Evolutionary conservation across 768 basidiomycete genomes (phyloP).

Genomic region (Suillus subluteus): DNA sequence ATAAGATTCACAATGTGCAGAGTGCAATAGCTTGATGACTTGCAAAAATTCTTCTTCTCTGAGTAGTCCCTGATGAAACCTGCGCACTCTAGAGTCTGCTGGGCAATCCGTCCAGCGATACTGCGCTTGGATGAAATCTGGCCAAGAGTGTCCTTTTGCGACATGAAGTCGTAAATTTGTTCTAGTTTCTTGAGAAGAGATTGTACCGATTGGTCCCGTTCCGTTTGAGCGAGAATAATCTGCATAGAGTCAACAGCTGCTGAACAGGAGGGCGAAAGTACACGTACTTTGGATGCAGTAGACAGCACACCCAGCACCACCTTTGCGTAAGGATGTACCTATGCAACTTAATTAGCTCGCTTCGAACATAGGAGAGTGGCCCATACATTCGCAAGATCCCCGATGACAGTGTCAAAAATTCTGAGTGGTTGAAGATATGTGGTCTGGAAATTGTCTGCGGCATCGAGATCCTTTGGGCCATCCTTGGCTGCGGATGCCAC

Average conservation of each 20-base stretch:
- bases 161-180: slow-evolving; percentile 6
- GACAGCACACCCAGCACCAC: slow-evolving; percentile 8
- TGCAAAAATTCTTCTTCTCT: slow-evolving; percentile 25
- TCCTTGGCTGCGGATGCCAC: not conserved
- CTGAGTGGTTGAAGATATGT: slow-evolving; percentile 12
- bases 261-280: not conserved
- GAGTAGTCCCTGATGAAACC: slow-evolving; percentile 33
- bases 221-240: slow-evolving; percentile 11
- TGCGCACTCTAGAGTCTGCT: slow-evolving; percentile 30
- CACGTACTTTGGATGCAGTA: slow-evolving; percentile 3
- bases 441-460: not conserved
- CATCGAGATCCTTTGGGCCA: not conserved
- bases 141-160: not conserved
- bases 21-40: not conserved
- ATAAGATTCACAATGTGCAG: not conserved
- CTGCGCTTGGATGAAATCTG: not conserved
- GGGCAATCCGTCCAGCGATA: slow-evolving; percentile 11
- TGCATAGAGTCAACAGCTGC: not conserved
- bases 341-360: not conserved
- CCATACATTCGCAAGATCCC: slow-evolving; percentile 1
- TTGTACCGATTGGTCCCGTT: slow-evolving; percentile 6
- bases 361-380: not conserved
- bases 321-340: slow-evolving; percentile 16
- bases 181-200: slow-evolving; percentile 4
- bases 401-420: slow-evolving; percentile 6